A percentile compares a stretch with the other conserved stretches of the same genome.
phyloP scores from a whole-genome alignment of 345 rosid genomes.

The Aethionema arabicum region DNA sequence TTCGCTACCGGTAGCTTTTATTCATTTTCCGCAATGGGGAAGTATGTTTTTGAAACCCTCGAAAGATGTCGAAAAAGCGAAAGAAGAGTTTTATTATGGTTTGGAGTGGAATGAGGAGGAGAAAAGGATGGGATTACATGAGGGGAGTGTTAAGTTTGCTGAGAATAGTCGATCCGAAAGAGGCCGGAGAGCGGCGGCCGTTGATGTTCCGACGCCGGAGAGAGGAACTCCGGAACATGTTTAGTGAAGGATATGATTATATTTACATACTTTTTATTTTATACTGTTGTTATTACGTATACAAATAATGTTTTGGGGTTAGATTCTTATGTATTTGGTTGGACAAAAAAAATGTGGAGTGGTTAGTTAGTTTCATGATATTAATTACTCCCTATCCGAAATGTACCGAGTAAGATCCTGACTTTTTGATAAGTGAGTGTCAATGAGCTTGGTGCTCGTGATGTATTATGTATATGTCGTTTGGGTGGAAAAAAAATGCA shows the following conservation, averaged over 20 bases:
- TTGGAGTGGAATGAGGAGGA: conserved; percentile 67
- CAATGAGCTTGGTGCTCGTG: conserved; percentile 30
- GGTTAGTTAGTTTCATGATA: neutral
- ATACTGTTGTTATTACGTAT: neutral
- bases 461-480: conserved; percentile 27
- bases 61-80: conserved; percentile 38
- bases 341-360: neutral
- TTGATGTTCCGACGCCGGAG: conserved; percentile 48
- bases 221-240: conserved; percentile 53
- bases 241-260: conserved; percentile 26
- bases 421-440: conserved; percentile 28
- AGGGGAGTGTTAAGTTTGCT: conserved; percentile 64
- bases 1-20: conserved; percentile 53
- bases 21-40: conserved; percentile 80
- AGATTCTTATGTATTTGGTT: conserved; percentile 19
- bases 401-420: conserved; percentile 34
- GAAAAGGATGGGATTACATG: conserved; percentile 53
- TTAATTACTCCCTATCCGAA: conserved; percentile 19
- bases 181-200: conserved; percentile 47
- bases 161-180: conserved; percentile 75
- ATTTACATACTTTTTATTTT: neutral
- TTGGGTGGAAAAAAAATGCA: neutral
- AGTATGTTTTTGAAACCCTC: conserved; percentile 66
- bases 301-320: conserved; percentile 26
- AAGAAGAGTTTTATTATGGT: conserved; percentile 58